Conservation (phyloP, 305 asterid genomes). For the Vinca major region DNA sequence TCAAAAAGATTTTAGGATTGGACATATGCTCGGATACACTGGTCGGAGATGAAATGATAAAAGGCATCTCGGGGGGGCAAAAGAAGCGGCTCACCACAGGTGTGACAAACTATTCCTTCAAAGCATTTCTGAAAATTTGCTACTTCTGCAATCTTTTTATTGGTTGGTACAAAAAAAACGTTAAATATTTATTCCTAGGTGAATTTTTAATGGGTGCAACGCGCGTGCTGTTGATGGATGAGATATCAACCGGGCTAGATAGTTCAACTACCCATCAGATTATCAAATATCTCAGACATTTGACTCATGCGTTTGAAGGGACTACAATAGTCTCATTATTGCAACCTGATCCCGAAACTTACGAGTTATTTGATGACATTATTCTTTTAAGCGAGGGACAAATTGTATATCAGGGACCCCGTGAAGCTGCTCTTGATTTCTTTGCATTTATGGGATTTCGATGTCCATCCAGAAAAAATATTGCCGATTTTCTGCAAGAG, state of each 20-base stretch:
- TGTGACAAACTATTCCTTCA: conserved; percentile 13
- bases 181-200: conserved; percentile 39
- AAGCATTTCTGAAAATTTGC: not conserved
- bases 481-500: conserved; percentile 92
- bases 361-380: conserved; percentile 75
- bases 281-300: conserved; percentile 61
- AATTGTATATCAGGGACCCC: conserved; percentile 85
- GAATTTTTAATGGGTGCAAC: conserved; percentile 74
- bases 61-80: conserved; percentile 95
- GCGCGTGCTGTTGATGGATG: conserved; percentile 81
- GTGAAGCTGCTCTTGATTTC: conserved; percentile 53
- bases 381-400: conserved; percentile 79
- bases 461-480: conserved; percentile 81
- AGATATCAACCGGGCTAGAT: conserved; percentile 86
- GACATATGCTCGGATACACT: conserved; percentile 74
- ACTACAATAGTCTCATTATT: conserved; percentile 66
- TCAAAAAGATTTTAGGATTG: conserved; percentile 84
- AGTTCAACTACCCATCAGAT: conserved; percentile 84
- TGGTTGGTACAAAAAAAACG: not conserved
- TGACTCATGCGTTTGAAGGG: conserved; percentile 64
- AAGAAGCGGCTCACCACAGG: conserved; percentile 89
- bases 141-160: not conserved
- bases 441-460: conserved; percentile 67
- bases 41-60: conserved; percentile 95
- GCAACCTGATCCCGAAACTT: conserved; percentile 91